Evolutionary conservation across 352 stramenopile genomes (phyloP), one percentile per base, ranked within the genome.

Genomic region (Pythium aquatile): DNA sequence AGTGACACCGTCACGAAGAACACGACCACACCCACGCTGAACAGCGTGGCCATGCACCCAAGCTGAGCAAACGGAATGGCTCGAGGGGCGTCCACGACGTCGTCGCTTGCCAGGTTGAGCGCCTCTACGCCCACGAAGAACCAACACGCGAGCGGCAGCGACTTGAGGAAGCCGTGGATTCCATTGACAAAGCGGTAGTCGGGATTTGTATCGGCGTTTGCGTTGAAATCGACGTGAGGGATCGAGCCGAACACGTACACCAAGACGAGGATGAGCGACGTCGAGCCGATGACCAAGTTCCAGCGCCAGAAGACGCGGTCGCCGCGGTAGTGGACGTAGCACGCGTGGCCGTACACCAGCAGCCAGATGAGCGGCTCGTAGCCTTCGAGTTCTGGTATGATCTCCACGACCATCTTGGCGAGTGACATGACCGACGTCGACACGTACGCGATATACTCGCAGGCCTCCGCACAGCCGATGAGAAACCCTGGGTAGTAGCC

Each of bases 101-200:
- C 61, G 37, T 68, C 60, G 40, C 63, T 72, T 7, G 61, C 63
- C 9, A 71, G 42, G 29, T 53, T 73, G 28, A 78, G 49, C 8
- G 68, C 46, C 39, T 78, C 72, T 26, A 78, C 58, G n/a, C 72
- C 72, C 9, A 78, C 64, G 33, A 70, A 78, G 40, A 75, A 75
- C 66, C 58, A 77, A 24, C 62, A 68, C 10, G 62, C 51, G 2
- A 70, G 16, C 0, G 70, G 70, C 14, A 77, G 57, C 17, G 47
- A 53, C 30, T 63, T 58, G 28, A 77, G 49, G 17, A 74, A 77
- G n/a, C 58, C 62, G 11, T 42, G 14, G 14, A 72, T 46, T 32
- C 70, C 70, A 17, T 63, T 48, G 10, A 72, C 33, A 20, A 71
- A 74, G 6, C 58, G 58, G 42, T 44, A 68, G 1, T 55, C 37